phyloP scores from a whole-genome alignment of 768 basidiomycete species.

The Pleurotus djamor region DNA sequence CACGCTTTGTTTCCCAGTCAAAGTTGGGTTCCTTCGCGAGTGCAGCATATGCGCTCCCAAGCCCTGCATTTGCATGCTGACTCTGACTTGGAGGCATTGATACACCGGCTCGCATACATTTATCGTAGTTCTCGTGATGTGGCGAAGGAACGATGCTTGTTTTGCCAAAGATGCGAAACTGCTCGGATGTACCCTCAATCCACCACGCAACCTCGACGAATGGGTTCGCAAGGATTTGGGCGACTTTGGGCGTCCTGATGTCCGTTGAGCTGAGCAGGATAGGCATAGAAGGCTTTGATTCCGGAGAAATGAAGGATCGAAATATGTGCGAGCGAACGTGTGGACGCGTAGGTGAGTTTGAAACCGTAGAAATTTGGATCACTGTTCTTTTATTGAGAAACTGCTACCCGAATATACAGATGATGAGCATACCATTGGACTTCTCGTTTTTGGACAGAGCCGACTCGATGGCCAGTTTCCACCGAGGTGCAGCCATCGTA shows the following conservation, averaged over 20 bases:
- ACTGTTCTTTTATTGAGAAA: constrained; percentile 31
- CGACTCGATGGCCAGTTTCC: constrained; percentile 43
- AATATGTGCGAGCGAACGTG: constrained; percentile 68
- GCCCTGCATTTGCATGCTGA: constrained; percentile 11
- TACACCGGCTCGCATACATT: constrained; percentile 25
- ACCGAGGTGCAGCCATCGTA: constrained; percentile 30
- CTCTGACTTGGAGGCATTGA: constrained; percentile 15
- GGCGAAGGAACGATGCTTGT: constrained; percentile 56
- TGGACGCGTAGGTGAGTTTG: constrained; percentile 48
- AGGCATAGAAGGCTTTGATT: constrained; percentile 42
- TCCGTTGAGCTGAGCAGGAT: constrained; percentile 72
- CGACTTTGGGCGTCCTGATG: constrained; percentile 65
- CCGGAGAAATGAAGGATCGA: constrained; percentile 51
- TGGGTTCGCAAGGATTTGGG: constrained; percentile 47
- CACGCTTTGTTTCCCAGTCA: constrained; percentile 68
- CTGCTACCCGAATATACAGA: background rate
- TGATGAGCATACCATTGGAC: constrained; percentile 27
- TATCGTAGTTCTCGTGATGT: constrained; percentile 27
- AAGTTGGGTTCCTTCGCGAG: constrained; percentile 35
- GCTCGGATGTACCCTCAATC: constrained; percentile 63
- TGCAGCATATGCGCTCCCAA: constrained; percentile 21
- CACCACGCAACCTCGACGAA: constrained; percentile 73
- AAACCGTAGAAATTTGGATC: constrained; percentile 20
- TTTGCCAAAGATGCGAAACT: constrained; percentile 67
- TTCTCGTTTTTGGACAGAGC: constrained; percentile 38